These are phyloP conservation scores for Dioscorea dumetorum DNA, from an alignment of 106 monocot species.

Conservation along the genomic window DNA sequence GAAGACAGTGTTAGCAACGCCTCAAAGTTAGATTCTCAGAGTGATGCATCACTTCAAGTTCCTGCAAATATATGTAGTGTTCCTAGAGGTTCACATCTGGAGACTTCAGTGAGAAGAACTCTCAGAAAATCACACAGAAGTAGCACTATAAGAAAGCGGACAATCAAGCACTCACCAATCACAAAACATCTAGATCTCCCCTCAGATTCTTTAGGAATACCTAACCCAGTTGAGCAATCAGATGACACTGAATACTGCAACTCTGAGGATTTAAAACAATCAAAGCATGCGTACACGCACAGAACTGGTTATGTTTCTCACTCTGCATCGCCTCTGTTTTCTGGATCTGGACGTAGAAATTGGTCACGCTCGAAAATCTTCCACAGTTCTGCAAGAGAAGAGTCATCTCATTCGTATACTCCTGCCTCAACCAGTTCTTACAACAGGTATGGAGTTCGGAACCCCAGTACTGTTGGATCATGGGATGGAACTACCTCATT, in stretches of 20 bases:
- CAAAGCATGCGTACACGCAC: slow-evolving; percentile 16
- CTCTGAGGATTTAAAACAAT: slow-evolving; percentile 34
- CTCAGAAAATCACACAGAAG: slow-evolving; percentile 34
- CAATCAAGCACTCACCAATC: slow-evolving; percentile 16
- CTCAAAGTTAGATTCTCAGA: slow-evolving; percentile 22
- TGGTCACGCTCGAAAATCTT: slow-evolving; percentile 39
- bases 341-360: slow-evolving; percentile 28
- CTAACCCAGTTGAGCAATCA: slow-evolving; percentile 41
- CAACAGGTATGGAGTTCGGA: slow-evolving; percentile 34
- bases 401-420: slow-evolving; percentile 67
- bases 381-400: slow-evolving; percentile 49
- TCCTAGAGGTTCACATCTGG: slow-evolving; percentile 6
- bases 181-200: slow-evolving; percentile 32
- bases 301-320: slow-evolving; percentile 35
- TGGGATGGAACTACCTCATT: slow-evolving; percentile 52
- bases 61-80: slow-evolving; percentile 11
- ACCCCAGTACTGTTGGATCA: slow-evolving; percentile 48
- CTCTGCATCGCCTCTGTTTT: slow-evolving; percentile 58
- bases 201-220: slow-evolving; percentile 21
- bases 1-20: slow-evolving; percentile 21
- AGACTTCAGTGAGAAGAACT: slow-evolving; percentile 15
- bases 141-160: slow-evolving; percentile 20
- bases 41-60: slow-evolving; percentile 20
- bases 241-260: slow-evolving; percentile 48
- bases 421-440: slow-evolving; percentile 77